Conservation (phyloP, 495 filamentous ascomycete species). For the Xylaria bambusicola region DNA sequence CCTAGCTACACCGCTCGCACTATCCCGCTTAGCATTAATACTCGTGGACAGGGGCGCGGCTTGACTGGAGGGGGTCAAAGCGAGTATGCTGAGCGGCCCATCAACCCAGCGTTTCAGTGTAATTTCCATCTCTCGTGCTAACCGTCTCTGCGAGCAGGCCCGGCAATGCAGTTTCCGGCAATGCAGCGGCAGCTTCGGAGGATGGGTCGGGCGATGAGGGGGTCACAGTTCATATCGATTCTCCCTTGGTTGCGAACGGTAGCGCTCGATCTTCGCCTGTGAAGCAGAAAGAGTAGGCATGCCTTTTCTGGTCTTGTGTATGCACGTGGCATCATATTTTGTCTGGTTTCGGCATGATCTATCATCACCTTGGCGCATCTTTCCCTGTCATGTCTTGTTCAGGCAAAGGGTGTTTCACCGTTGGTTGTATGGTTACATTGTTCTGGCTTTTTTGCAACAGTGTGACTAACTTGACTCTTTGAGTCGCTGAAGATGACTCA, state of each 20-base stretch:
- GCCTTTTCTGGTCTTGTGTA: constrained; percentile 16
- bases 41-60: constrained; percentile 19
- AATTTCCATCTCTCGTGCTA: background rate
- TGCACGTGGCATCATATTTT: constrained; percentile 22
- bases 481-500: constrained; percentile 26
- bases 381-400: constrained; percentile 19
- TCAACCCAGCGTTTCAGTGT: background rate
- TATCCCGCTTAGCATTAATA: constrained; percentile 21
- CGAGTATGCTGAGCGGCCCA: constrained; percentile 15
- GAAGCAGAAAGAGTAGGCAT: constrained; percentile 41
- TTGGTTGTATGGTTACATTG: constrained; percentile 23
- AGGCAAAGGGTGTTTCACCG: constrained; percentile 20
- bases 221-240: constrained; percentile 52
- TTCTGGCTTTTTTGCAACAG: constrained; percentile 23
- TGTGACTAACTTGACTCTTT: constrained; percentile 22
- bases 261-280: constrained; percentile 53
- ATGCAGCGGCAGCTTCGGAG: constrained; percentile 39
- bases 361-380: constrained; percentile 25
- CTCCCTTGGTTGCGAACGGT: constrained; percentile 49
- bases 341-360: constrained; percentile 23
- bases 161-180: constrained; percentile 17
- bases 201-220: constrained; percentile 48
- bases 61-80: constrained; percentile 11
- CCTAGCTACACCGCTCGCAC: constrained; percentile 32
- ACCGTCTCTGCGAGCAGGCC: constrained; percentile 18